phyloP scores from a whole-genome alignment of 2,329 filamentous ascomycete species.

The Lachnellula suecica region DNA sequence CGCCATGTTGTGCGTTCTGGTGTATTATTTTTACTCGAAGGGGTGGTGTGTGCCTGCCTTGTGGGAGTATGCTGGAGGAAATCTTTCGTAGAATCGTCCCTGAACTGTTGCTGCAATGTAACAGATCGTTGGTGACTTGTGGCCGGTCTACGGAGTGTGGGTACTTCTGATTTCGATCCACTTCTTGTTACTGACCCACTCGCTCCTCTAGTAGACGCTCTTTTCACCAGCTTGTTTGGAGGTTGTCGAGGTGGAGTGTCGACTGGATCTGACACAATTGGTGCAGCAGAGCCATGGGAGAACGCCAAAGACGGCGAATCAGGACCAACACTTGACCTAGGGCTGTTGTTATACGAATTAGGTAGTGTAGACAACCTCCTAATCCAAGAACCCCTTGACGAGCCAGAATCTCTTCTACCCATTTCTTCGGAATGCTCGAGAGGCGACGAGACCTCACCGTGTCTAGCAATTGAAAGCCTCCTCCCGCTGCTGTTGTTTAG shows the following conservation, averaged over 20 bases:
- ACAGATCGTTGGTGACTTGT: slow-evolving; percentile 78
- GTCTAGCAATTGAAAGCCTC: slow-evolving; percentile 24
- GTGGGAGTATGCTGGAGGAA: slow-evolving; percentile 13
- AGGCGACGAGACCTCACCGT: slow-evolving; percentile 24
- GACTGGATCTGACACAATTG: slow-evolving; percentile 48
- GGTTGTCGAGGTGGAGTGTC: slow-evolving; percentile 45
- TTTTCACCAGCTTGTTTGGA: slow-evolving; percentile 78
- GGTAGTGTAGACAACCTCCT: slow-evolving; percentile 68
- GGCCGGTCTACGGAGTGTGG: slow-evolving; percentile 68
- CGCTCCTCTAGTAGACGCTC: slow-evolving; percentile 54
- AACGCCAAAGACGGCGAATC: slow-evolving; percentile 65
- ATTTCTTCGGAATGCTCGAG: slow-evolving; percentile 21
- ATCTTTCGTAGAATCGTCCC: slow-evolving; percentile 23
- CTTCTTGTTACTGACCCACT: slow-evolving; percentile 43
- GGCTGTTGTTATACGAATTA: slow-evolving; percentile 62
- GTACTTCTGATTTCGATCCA: slow-evolving; percentile 59
- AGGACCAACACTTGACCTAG: slow-evolving; percentile 62
- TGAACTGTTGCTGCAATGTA: slow-evolving; percentile 57
- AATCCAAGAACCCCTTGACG: slow-evolving; percentile 70
- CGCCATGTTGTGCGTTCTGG: slow-evolving; percentile 28
- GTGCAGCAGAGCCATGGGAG: slow-evolving; percentile 65
- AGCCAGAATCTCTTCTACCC: slow-evolving; percentile 50
- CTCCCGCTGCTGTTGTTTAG: slow-evolving; percentile 20
- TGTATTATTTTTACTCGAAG: slow-evolving; percentile 17
- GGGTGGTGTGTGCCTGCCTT: slow-evolving; percentile 15